A percentile compares a stretch with the other conserved stretches of the same genome.
Conservation (phyloP, 2,329 filamentous ascomycete species). For the Talaromyces sp. region DNA sequence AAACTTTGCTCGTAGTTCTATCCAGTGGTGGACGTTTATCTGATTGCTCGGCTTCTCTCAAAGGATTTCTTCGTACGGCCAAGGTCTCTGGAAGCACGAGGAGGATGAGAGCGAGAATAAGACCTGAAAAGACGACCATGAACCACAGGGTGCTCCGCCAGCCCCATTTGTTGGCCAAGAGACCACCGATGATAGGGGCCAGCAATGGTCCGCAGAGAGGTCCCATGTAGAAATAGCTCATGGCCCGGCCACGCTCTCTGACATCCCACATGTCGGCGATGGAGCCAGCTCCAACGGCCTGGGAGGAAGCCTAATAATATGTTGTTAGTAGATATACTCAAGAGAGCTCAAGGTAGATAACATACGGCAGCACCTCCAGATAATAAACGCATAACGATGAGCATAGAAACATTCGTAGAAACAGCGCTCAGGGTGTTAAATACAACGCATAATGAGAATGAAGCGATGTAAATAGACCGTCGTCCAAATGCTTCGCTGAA, state of each 20-base stretch:
- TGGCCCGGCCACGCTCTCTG: constrained; percentile 67
- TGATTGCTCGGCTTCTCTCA: constrained; percentile 22
- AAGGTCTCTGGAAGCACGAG: constrained; percentile 43
- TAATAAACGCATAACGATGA: constrained; percentile 70
- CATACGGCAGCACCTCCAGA: constrained; percentile 62
- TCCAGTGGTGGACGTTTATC: constrained; percentile 15
- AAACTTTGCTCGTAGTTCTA: constrained; percentile 46
- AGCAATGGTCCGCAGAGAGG: constrained; percentile 70
- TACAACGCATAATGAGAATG: constrained; percentile 66
- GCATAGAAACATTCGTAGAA: constrained; percentile 66
- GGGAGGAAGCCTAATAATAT: constrained; percentile 57
- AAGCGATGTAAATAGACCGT: constrained; percentile 71
- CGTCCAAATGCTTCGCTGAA: constrained; percentile 69
- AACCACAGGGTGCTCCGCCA: constrained; percentile 81
- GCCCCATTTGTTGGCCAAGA: constrained; percentile 61
- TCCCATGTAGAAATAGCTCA: constrained; percentile 78
- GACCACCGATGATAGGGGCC: constrained; percentile 71
- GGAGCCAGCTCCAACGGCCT: constrained; percentile 77
- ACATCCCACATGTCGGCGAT: constrained; percentile 77
- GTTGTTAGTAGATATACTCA: neutral
- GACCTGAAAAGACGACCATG: constrained; percentile 61
- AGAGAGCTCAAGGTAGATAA: neutral
- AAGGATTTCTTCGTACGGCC: constrained; percentile 23
- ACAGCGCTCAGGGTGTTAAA: constrained; percentile 67
- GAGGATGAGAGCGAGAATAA: constrained; percentile 36